Evolutionary conservation across 2,329 filamentous ascomycete species (phyloP).

Genomic region (Rhexocercosporidium sp.): DNA sequence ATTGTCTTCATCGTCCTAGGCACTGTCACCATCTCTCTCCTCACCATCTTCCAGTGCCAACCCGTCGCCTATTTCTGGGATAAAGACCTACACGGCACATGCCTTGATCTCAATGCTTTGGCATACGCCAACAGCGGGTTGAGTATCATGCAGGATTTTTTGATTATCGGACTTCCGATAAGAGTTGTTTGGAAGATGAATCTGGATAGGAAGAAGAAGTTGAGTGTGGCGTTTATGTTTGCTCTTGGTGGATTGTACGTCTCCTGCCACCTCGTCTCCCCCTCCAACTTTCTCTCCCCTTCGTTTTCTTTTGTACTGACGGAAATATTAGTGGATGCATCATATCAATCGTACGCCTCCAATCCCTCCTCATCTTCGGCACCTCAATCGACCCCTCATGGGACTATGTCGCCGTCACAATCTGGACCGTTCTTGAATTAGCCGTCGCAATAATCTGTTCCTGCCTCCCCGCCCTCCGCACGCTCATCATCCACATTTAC

Average conservation of each 20-base stretch:
- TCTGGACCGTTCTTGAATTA: slow-evolving; percentile 43
- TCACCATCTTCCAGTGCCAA: slow-evolving; percentile 25
- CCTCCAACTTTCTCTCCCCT: no score
- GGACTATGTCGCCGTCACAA: slow-evolving; percentile 40
- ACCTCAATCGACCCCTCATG: slow-evolving; percentile 26
- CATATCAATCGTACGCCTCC: slow-evolving; percentile 23
- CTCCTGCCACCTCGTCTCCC: slow-evolving; percentile 25
- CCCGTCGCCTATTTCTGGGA: slow-evolving; percentile 28
- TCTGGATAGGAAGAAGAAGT: slow-evolving; percentile 67
- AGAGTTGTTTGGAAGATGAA: slow-evolving; percentile 67
- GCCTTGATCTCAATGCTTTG: slow-evolving; percentile 66
- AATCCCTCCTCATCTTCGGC: slow-evolving; percentile 24
- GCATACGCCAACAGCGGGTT: slow-evolving; percentile 70
- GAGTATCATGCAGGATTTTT: slow-evolving; percentile 71
- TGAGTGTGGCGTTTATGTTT: slow-evolving; percentile 69
- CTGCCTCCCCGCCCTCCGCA: slow-evolving; percentile 49
- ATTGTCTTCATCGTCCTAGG: slow-evolving; percentile 15
- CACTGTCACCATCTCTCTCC: slow-evolving; percentile 18
- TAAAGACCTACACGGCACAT: slow-evolving; percentile 43
- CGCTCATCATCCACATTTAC: slow-evolving; percentile 34
- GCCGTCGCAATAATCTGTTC: slow-evolving; percentile 48
- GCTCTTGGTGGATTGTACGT: slow-evolving; percentile 69
- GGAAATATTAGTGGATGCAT: slow-evolving; percentile 17
- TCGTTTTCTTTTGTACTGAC: no score
- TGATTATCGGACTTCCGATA: slow-evolving; percentile 68